phyloP scores from a whole-genome alignment of 2,329 filamentous ascomycete species.

The Trichoderma sp. region DNA sequence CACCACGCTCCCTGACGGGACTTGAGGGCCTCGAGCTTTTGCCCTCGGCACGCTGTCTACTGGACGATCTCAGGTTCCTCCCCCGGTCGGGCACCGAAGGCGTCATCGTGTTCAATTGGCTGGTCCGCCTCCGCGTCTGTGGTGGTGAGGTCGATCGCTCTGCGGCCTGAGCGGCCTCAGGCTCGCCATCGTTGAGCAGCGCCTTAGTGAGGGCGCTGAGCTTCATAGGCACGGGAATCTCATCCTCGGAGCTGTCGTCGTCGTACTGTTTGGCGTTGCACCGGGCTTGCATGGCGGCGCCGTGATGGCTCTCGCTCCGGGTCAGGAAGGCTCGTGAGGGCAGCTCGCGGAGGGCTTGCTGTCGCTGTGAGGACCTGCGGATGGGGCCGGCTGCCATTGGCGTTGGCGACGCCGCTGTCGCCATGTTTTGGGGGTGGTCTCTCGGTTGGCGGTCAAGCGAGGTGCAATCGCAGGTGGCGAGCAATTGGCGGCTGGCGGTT shows the following conservation, averaged over 20 bases:
- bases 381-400: constrained; percentile 54
- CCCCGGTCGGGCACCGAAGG: constrained; percentile 49
- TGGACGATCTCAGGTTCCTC: constrained; percentile 52
- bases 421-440: constrained; percentile 34
- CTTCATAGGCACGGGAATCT: constrained; percentile 88
- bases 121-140: constrained; percentile 53
- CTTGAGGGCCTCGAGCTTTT: constrained; percentile 49
- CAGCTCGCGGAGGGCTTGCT: constrained; percentile 57
- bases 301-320: constrained; percentile 51
- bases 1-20: constrained; percentile 51
- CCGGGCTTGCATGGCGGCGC: constrained; percentile 36
- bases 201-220: constrained; percentile 91
- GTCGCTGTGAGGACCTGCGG: constrained; percentile 59
- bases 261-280: constrained; percentile 49
- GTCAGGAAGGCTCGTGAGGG: constrained; percentile 50
- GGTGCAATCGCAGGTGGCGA: constrained; percentile 28
- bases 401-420: constrained; percentile 59
- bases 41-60: constrained; percentile 43
- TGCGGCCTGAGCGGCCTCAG: constrained; percentile 40
- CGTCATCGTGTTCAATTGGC: constrained; percentile 50
- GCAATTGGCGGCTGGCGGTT: constrained; percentile 31
- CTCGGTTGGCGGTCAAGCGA: constrained; percentile 32
- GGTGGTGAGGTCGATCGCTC: constrained; percentile 49
- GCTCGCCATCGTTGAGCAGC: constrained; percentile 67
- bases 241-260: constrained; percentile 91